Conservation (phyloP, 2,329 filamentous ascomycete genomes). For the Microdochium bolleyi region DNA sequence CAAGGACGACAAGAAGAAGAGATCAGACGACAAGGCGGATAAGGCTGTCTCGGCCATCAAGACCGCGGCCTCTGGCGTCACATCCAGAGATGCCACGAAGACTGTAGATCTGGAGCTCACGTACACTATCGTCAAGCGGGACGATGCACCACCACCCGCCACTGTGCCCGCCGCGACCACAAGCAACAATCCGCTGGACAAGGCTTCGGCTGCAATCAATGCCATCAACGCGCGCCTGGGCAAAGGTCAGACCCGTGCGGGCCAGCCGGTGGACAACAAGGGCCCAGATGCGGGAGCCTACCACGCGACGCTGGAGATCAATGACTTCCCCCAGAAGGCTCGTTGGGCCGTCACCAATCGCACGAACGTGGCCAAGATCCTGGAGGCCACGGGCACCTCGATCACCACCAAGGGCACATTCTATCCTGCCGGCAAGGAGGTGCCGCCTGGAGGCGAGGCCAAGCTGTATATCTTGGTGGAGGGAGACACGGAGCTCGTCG, state of each 20-base stretch:
- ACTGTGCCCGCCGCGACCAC: conserved; percentile 21
- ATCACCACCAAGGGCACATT: conserved; percentile 97
- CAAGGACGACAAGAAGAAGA: conserved; percentile 62
- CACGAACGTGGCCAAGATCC: conserved; percentile 96
- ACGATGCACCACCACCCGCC: conserved; percentile 34
- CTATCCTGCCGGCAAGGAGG: conserved; percentile 76
- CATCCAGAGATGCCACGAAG: conserved; percentile 38
- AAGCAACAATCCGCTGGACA: conserved; percentile 65
- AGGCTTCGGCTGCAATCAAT: conserved; percentile 82
- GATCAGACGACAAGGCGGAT: conserved; percentile 63
- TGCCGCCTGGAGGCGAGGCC: conserved; percentile 66
- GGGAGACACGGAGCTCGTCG: conserved; percentile 88
- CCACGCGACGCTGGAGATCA: conserved; percentile 96
- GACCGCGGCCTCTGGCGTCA: conserved; percentile 50
- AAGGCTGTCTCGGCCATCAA: conserved; percentile 59
- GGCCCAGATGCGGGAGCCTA: conserved; percentile 94
- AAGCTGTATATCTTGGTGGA: conserved; percentile 98
- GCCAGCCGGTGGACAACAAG: conserved; percentile 96
- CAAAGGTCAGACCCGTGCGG: conserved; percentile 80
- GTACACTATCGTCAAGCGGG: conserved; percentile 66
- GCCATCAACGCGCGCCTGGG: conserved; percentile 87
- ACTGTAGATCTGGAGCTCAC: conserved; percentile 44
- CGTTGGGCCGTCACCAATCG: conserved; percentile 98
- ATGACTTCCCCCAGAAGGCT: conserved; percentile 98
- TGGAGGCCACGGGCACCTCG: conserved; percentile 88